phyloP scores from a whole-genome alignment of 2,329 filamentous ascomycete species.

The Penicillium nordicum region DNA sequence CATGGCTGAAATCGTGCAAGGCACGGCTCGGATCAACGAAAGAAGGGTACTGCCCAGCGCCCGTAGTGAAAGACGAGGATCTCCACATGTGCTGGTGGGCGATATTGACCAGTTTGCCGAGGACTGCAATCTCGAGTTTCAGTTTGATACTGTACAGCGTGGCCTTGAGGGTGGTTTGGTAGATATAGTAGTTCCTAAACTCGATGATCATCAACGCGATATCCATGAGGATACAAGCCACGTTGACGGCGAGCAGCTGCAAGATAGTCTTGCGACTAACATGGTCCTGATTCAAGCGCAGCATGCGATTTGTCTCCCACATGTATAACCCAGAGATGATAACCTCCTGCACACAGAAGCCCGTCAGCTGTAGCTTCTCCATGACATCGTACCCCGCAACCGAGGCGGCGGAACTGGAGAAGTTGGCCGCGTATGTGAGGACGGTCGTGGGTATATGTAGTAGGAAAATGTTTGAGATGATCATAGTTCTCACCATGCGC shows the following conservation, averaged over 20 bases:
- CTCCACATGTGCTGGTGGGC: constrained; percentile 28
- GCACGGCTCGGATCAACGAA: constrained; percentile 22
- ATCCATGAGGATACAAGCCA: constrained; percentile 48
- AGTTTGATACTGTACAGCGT: constrained; percentile 37
- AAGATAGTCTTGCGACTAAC: constrained; percentile 41
- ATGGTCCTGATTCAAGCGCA: constrained; percentile 24
- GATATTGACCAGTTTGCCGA: constrained; percentile 44
- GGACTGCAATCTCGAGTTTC: constrained; percentile 54
- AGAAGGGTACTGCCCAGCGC: constrained; percentile 17
- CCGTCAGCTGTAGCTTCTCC: constrained; percentile 40
- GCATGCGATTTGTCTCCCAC: constrained; percentile 47
- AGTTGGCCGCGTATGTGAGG: constrained; percentile 46
- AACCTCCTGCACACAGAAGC: constrained; percentile 44
- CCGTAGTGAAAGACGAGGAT: constrained; percentile 9
- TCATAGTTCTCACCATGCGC: constrained; percentile 53
- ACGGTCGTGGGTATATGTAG: constrained; percentile 53
- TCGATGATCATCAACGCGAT: constrained; percentile 41
- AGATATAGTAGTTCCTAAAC: constrained; percentile 39
- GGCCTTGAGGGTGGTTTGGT: constrained; percentile 41
- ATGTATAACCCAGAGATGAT: constrained; percentile 49
- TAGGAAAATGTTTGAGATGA: constrained; percentile 52
- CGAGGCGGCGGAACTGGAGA: constrained; percentile 14
- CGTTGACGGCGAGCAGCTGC: constrained; percentile 54
- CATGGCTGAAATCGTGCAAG: constrained; percentile 13
- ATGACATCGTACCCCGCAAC: constrained; percentile 25